Conservation (phyloP, 768 basidiomycete species). For the Antrodiella citrinella region DNA sequence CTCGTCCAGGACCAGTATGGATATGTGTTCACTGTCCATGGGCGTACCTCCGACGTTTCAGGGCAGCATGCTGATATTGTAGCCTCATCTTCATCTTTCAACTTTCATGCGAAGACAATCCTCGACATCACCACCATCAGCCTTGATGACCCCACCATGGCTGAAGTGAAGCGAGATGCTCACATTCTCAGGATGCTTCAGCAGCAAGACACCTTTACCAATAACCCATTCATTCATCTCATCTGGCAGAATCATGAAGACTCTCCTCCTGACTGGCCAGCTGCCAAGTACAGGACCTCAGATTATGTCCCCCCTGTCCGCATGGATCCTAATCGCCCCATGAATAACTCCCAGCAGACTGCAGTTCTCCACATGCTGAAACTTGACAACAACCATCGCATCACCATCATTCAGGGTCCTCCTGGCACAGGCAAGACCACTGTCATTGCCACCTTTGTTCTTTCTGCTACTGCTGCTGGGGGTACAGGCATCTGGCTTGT, state of each 20-base stretch:
- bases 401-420: conserved; percentile 27
- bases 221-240: conserved; percentile 30
- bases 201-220: conserved; percentile 18
- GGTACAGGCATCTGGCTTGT: conserved; percentile 62
- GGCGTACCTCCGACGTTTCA: conserved; percentile 6
- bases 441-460: conserved; percentile 25
- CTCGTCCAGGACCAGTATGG: conserved; percentile 7
- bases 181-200: conserved; percentile 29
- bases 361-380: conserved; percentile 33
- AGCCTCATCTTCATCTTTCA: background rate
- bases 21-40: conserved; percentile 18
- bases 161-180: conserved; percentile 37
- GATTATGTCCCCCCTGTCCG: conserved; percentile 13
- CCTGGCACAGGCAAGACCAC: conserved; percentile 21
- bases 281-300: conserved; percentile 18
- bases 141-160: conserved; percentile 46
- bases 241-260: conserved; percentile 26
- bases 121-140: conserved; percentile 41
- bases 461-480: conserved; percentile 19
- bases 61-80: conserved; percentile 19
- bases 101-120: conserved; percentile 20
- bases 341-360: conserved; percentile 31
- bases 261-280: conserved; percentile 28
- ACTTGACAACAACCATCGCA: conserved; percentile 23
- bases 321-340: conserved; percentile 18